Evolutionary conservation across 495 filamentous ascomycete genomes (phyloP).

Genomic region (Aspergillus kassunensis): DNA sequence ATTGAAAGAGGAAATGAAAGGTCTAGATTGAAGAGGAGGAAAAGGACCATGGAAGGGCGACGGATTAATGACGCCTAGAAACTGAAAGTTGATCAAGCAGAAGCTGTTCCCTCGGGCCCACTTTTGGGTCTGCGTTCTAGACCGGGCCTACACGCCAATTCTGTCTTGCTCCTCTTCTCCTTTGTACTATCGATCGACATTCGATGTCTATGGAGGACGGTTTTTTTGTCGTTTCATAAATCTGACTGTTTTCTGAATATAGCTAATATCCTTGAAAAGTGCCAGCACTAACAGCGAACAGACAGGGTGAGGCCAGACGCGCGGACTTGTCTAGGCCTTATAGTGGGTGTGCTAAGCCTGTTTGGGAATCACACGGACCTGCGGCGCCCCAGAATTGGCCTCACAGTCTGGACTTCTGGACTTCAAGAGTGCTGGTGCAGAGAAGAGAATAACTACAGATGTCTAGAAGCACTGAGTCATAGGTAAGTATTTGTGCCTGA

Average conservation of each 20-base stretch:
- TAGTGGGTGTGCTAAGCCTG: slow-evolving; percentile 22
- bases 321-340: slow-evolving; percentile 23
- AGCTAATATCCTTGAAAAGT: neutral
- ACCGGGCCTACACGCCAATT: slow-evolving; percentile 20
- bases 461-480: too few relatives aligned
- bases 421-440: too few relatives aligned
- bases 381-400: neutral
- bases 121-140: slow-evolving; percentile 24
- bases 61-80: slow-evolving; percentile 8
- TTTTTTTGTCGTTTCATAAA: too few relatives aligned
- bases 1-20: slow-evolving; percentile 6
- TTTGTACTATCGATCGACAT: too few relatives aligned
- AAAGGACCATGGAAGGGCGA: slow-evolving; percentile 5
- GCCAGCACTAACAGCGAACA: slow-evolving; percentile 5
- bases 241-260: too few relatives aligned
- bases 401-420: neutral
- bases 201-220: too few relatives aligned
- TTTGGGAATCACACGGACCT: slow-evolving; percentile 21
- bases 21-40: slow-evolving; percentile 5
- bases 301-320: slow-evolving; percentile 1
- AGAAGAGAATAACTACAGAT: too few relatives aligned
- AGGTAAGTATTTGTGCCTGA: too few relatives aligned
- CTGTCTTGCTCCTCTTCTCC: neutral
- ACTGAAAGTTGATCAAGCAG: slow-evolving; percentile 6
- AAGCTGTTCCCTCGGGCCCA: slow-evolving; percentile 18